phyloP scores from a whole-genome alignment of 2,329 filamentous ascomycete genomes.

The Cladosporium sp. region DNA sequence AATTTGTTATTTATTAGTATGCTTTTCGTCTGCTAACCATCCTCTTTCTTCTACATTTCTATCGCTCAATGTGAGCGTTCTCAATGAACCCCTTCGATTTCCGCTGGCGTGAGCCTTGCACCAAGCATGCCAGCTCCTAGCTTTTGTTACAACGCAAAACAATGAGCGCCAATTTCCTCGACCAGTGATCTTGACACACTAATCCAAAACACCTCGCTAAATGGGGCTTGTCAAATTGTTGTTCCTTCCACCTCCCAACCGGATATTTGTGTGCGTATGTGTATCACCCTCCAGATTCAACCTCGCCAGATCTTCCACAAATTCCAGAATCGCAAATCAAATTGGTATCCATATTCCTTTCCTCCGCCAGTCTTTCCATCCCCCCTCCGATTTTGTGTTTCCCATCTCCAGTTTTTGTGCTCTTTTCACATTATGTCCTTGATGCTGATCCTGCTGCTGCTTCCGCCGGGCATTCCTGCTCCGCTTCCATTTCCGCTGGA shows the following conservation, averaged over 20 bases:
- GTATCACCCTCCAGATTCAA: neutral
- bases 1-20: neutral
- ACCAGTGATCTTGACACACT: neutral
- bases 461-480: conserved; percentile 20
- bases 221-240: neutral
- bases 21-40: neutral
- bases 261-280: neutral
- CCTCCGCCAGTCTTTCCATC: neutral
- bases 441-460: conserved; percentile 36
- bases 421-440: conserved; percentile 38
- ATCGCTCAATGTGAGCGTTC: neutral
- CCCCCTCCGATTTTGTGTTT: neutral
- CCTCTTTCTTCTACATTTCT: neutral
- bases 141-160: neutral
- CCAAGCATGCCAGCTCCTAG: neutral
- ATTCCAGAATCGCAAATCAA: neutral
- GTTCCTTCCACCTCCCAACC: neutral
- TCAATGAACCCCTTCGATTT: neutral
- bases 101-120: neutral
- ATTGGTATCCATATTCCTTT: neutral
- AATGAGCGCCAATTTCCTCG: neutral
- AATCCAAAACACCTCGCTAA: conserved; percentile 13
- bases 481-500: conserved; percentile 25
- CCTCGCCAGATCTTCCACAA: neutral
- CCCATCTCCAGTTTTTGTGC: neutral